Percentiles rank a stretch among this genome's conserved stretches.
Conservation (phyloP, 352 stramenopile species). For the Phytophthora cactorum region DNA sequence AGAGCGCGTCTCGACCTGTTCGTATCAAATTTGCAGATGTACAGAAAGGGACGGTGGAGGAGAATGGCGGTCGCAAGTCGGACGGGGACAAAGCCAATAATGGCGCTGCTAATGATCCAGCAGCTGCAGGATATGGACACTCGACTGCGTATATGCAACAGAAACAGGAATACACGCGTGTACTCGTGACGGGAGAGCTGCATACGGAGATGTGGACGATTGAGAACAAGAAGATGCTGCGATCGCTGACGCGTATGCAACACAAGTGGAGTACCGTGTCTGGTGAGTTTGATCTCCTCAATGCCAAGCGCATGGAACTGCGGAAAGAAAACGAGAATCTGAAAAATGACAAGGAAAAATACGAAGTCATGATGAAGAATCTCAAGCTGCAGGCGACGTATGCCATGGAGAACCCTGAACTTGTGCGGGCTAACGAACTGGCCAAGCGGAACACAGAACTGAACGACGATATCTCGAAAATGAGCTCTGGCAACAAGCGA, state of each 20-base stretch:
- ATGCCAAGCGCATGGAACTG: slow-evolving; percentile 59
- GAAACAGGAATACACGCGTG: slow-evolving; percentile 81
- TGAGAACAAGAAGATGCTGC: slow-evolving; percentile 83
- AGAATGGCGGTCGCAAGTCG: slow-evolving; percentile 61
- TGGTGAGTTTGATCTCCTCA: slow-evolving; percentile 72
- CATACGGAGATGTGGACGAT: slow-evolving; percentile 88
- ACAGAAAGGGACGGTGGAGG: slow-evolving; percentile 78
- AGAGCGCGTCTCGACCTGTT: slow-evolving; percentile 71
- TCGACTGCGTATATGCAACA: slow-evolving; percentile 79
- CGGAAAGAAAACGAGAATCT: slow-evolving; percentile 81
- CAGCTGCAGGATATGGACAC: slow-evolving; percentile 30
- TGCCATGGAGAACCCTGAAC: slow-evolving; percentile 80
- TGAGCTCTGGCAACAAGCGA: slow-evolving; percentile 85
- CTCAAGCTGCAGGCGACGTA: slow-evolving; percentile 77
- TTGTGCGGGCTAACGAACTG: slow-evolving; percentile 80
- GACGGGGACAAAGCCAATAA: slow-evolving; percentile 28
- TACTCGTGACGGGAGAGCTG: slow-evolving; percentile 82
- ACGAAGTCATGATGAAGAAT: slow-evolving; percentile 81
- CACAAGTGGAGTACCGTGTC: slow-evolving; percentile 81
- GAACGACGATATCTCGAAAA: slow-evolving; percentile 85
- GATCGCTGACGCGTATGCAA: slow-evolving; percentile 54
- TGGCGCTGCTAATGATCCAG: slow-evolving; percentile 12
- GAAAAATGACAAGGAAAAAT: slow-evolving; percentile 76
- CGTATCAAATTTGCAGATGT: slow-evolving; percentile 85
- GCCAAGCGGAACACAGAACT: slow-evolving; percentile 75